Conservation (phyloP, 1,284 basidiomycete species). For the Earliella scabrosa region DNA sequence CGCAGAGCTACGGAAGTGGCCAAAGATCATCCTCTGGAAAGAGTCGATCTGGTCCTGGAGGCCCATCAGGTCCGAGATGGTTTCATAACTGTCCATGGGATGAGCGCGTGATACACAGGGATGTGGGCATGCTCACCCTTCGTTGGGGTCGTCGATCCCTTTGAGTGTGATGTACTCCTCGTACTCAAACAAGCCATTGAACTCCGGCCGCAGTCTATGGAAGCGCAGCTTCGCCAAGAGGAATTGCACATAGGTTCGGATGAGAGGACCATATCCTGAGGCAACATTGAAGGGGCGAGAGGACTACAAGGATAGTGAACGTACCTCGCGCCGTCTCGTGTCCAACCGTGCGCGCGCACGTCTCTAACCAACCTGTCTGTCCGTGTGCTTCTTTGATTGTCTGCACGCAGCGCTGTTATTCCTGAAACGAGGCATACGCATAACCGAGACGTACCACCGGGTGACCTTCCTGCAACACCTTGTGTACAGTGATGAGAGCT, state of each 20-base stretch:
- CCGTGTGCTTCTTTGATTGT: slow-evolving; percentile 94
- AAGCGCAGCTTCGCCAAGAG: slow-evolving; percentile 94
- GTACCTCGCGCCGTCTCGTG: slow-evolving; percentile 80
- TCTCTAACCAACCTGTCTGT: slow-evolving; percentile 97
- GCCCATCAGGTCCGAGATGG: slow-evolving; percentile 93
- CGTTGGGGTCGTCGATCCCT: slow-evolving; percentile 96
- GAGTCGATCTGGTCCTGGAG: slow-evolving; percentile 97
- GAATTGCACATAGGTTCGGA: slow-evolving; percentile 93
- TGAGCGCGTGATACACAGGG: background rate
- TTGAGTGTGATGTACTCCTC: slow-evolving; percentile 96
- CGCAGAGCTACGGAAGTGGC: slow-evolving; percentile 86
- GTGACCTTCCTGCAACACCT: slow-evolving; percentile 94
- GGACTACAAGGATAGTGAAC: slow-evolving; percentile 21
- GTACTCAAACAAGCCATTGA: slow-evolving; percentile 96
- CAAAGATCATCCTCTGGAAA: slow-evolving; percentile 95
- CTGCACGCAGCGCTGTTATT: slow-evolving; percentile 43
- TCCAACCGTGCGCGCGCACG: slow-evolving; percentile 87
- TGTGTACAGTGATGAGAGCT: slow-evolving; percentile 93
- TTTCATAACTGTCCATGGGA: slow-evolving; percentile 76
- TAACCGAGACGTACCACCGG: slow-evolving; percentile 68
- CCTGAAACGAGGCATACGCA: background rate
- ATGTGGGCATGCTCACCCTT: slow-evolving; percentile 93
- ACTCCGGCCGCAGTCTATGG: slow-evolving; percentile 91
- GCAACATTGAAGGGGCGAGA: too few species aligned
- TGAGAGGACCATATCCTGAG: slow-evolving; percentile 87